phyloP scores from a whole-genome alignment of 805 yeast genomes.

The Pichia exigua region DNA sequence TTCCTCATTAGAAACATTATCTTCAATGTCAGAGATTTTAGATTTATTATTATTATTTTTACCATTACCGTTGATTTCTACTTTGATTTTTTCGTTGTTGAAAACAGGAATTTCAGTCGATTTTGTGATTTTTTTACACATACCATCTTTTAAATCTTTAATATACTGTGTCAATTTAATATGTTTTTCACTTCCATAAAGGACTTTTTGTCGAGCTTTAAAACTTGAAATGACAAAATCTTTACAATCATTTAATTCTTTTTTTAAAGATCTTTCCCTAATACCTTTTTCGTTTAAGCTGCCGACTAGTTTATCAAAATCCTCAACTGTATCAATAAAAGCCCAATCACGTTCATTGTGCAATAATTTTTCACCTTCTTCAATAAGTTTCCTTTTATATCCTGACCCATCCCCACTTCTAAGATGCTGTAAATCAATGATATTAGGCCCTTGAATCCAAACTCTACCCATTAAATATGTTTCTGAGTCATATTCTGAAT shows the following conservation, averaged over 20 bases:
- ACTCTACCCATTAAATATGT: constrained; percentile 73
- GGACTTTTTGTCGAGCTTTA: constrained; percentile 47
- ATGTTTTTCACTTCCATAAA: constrained; percentile 38
- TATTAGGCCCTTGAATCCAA: constrained; percentile 87
- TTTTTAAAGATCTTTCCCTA: constrained; percentile 58
- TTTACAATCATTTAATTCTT: constrained; percentile 48
- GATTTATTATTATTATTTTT: not conserved
- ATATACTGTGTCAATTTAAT: constrained; percentile 33
- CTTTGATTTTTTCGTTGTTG: constrained; percentile 21
- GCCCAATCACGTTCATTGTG: constrained; percentile 57
- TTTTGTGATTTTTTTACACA: constrained; percentile 17
- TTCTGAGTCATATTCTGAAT: constrained; percentile 40
- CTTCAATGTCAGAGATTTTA: constrained; percentile 14
- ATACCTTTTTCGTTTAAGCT: constrained; percentile 74
- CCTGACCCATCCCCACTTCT: constrained; percentile 30
- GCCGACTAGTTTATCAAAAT: constrained; percentile 44
- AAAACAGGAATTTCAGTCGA: constrained; percentile 27
- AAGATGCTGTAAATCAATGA: constrained; percentile 37
- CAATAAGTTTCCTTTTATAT: constrained; percentile 54
- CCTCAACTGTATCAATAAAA: constrained; percentile 53
- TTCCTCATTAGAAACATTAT: constrained; percentile 7
- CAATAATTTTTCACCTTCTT: constrained; percentile 49
- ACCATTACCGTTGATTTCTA: constrained; percentile 28
- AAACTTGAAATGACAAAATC: constrained; percentile 50
- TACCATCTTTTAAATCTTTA: constrained; percentile 28